Evolutionary conservation across 2,329 filamentous ascomycete species (phyloP).

Genomic region (Gliomastix tumulicola): DNA sequence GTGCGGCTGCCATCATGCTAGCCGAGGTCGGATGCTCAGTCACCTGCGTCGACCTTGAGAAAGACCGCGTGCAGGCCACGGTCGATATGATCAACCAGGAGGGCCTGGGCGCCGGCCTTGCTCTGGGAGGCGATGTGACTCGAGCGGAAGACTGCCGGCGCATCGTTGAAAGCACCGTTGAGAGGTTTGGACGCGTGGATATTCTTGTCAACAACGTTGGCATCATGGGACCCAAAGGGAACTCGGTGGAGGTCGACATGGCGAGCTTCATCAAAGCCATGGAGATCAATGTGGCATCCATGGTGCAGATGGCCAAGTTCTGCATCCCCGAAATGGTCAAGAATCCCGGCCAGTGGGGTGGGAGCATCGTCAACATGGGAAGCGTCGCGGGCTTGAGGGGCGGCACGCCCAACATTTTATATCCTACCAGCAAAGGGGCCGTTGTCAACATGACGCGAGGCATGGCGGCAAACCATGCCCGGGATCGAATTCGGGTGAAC

Average conservation of each 20-base stretch:
- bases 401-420: constrained; percentile 27
- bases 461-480: constrained; percentile 34
- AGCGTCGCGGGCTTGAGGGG: constrained; percentile 42
- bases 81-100: constrained; percentile 40
- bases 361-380: constrained; percentile 50
- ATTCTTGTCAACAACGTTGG: constrained; percentile 97
- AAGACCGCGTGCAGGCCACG: constrained; percentile 42
- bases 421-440: constrained; percentile 32
- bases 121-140: constrained; percentile 46
- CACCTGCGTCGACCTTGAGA: constrained; percentile 45
- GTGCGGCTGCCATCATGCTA: constrained; percentile 44
- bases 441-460: constrained; percentile 37
- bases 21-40: constrained; percentile 46
- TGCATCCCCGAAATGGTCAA: constrained; percentile 13
- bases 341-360: constrained; percentile 35
- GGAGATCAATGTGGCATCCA: constrained; percentile 20
- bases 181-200: constrained; percentile 87
- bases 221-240: constrained; percentile 56
- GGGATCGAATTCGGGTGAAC: constrained; percentile 1
- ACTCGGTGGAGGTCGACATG: constrained; percentile 51
- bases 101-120: constrained; percentile 29
- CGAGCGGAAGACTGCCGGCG: constrained; percentile 43
- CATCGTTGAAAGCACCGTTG: constrained; percentile 86
- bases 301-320: constrained; percentile 10
- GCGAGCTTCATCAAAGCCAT: constrained; percentile 44